These are phyloP conservation scores for Bothriochloa decipiens DNA, from an alignment of 176 grass and related monocot species.

Conservation along the genomic window DNA sequence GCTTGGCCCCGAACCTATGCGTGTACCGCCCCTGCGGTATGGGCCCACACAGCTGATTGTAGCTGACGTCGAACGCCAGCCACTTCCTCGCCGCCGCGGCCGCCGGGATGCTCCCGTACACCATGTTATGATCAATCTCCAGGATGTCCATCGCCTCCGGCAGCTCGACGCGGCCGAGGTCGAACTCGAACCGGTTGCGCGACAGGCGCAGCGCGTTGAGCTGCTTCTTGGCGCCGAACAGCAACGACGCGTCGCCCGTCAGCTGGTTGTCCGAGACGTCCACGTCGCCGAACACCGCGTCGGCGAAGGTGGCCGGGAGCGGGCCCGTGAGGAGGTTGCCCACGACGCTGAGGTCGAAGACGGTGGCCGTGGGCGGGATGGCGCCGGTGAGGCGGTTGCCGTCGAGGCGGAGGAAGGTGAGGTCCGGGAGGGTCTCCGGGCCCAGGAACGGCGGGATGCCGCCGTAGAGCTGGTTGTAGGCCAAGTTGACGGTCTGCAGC, in stretches of 20 bases:
- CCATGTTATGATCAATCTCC: slow-evolving; percentile 50
- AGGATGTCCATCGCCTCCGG: slow-evolving; percentile 47
- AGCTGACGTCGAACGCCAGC: slow-evolving; percentile 61
- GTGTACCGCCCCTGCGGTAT: slow-evolving; percentile 59
- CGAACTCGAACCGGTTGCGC: slow-evolving; percentile 55
- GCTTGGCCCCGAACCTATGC: slow-evolving; percentile 36
- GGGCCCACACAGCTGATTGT: slow-evolving; percentile 63
- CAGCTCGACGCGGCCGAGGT: slow-evolving; percentile 53
- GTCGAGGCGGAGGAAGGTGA: slow-evolving; percentile 60
- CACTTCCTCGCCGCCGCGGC: slow-evolving; percentile 46
- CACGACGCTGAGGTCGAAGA: slow-evolving; percentile 38
- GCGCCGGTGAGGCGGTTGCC: slow-evolving; percentile 51
- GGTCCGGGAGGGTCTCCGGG: slow-evolving; percentile 27
- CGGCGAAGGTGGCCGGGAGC: slow-evolving; percentile 49
- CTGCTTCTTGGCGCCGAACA: slow-evolving; percentile 58
- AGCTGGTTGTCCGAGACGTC: slow-evolving; percentile 53
- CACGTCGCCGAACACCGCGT: slow-evolving; percentile 32
- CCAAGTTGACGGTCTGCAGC: slow-evolving; percentile 44
- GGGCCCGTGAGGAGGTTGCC: slow-evolving; percentile 53
- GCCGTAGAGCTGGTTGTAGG: slow-evolving; percentile 58
- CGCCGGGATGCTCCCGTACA: slow-evolving; percentile 60
- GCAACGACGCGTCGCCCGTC: slow-evolving; percentile 57
- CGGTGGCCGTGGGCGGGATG: slow-evolving; percentile 48
- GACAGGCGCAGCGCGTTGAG: slow-evolving; percentile 49
- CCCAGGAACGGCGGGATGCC: slow-evolving; percentile 51